Base-by-base conservation (phyloP, 2,329 filamentous ascomycete species). In the Curvularia lunata region DNA sequence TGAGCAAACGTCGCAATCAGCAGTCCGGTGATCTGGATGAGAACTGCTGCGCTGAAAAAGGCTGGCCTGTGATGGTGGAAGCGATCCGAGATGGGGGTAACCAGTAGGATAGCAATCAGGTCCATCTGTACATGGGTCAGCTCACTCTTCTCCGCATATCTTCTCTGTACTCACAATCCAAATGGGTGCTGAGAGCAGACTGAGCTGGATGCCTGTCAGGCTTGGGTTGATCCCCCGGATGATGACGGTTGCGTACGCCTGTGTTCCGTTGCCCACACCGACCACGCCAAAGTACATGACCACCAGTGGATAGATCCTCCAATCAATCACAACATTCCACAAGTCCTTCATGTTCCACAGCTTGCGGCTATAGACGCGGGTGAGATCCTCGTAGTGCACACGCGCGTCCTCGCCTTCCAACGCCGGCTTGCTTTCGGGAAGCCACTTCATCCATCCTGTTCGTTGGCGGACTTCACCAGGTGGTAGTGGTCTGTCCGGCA, bases 231-330 rank as follows among this genome's bases (percentile, higher is more conserved):
- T 95, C 9, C 87, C 86, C 16, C 85, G 83, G 68, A 97, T 95
- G 68, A 97, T 96, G 64, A 96, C 86, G 2, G 89, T 94, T 30
- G 90, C 91, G 72, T 97, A 97, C 46, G 91, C 86, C 78, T 96
- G 92, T 0, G 91, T 92, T 43, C 92, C 92, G 61, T 96, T 96
- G 8, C 92, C 92, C 3, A 96, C 92, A 21, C 92, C 92, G 1
- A 97, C 92, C 3, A 97, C 92, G 19, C 92, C 92, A 78, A 97
- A 96, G 78, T 97, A 97, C 92, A 97, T 97, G 52, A 96, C 72
- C 1, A 89, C 84, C 64, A 97, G 78, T 1, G 92, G 92, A 90
- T 91, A 97, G 18, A 96, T 82, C 2, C 92, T 86, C 92, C 92
- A 96, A 77, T 97, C 92, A 34, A 90, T 82, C 28, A 96, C 79